Conservation (phyloP, 1,284 basidiomycete genomes). For the Boletellus deceptivus region DNA sequence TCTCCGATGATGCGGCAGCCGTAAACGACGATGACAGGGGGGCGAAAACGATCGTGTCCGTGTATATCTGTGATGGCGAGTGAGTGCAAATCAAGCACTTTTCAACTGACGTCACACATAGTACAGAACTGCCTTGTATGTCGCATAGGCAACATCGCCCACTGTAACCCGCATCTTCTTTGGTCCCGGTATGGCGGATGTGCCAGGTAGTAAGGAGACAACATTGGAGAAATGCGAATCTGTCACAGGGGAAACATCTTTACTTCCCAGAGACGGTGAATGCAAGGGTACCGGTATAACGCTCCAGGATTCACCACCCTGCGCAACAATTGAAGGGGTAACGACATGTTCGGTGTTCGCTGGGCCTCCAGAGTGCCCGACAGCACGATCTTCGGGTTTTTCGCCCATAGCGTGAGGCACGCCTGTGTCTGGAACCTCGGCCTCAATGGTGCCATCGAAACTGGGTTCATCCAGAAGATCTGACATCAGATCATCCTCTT, state of each 20-base stretch:
- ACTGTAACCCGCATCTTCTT: slow-evolving; percentile 65
- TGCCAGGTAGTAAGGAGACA: not conserved
- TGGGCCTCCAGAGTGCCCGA: slow-evolving; percentile 8
- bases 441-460: slow-evolving; percentile 28
- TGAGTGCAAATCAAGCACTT: slow-evolving; percentile 3
- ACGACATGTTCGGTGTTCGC: not conserved
- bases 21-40: slow-evolving; percentile 74
- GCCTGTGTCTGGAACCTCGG: slow-evolving; percentile 17
- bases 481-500: slow-evolving; percentile 41
- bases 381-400: slow-evolving; percentile 9
- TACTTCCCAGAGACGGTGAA: slow-evolving; percentile 31
- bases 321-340: not conserved
- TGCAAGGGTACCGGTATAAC: slow-evolving; percentile 37
- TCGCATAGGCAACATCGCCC: slow-evolving; percentile 77
- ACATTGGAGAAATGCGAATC: slow-evolving; percentile 8
- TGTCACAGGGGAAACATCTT: slow-evolving; percentile 18
- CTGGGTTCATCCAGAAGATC: slow-evolving; percentile 31
- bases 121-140: slow-evolving; percentile 81
- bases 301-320: slow-evolving; percentile 26
- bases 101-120: slow-evolving; percentile 51
- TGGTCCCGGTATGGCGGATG: slow-evolving; percentile 29
- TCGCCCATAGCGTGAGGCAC: not conserved
- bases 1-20: slow-evolving; percentile 22
- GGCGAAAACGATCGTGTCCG: slow-evolving; percentile 81
- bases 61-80: slow-evolving; percentile 62